phyloP scores from a whole-genome alignment of 345 rosid species.

The Camelina hispida region DNA sequence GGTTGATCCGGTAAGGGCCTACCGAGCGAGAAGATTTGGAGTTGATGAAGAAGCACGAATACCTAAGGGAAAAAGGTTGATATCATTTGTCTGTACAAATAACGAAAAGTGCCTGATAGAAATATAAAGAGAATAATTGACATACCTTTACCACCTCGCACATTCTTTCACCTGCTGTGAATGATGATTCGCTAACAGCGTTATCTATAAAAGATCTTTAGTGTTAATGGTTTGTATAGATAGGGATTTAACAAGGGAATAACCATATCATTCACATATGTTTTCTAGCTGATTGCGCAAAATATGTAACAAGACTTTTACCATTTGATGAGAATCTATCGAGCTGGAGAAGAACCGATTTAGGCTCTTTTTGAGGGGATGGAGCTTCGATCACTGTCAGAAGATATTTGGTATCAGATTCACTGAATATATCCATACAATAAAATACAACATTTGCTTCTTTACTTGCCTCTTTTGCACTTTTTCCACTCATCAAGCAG shows the following conservation, averaged over 20 bases:
- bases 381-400: conserved; percentile 88
- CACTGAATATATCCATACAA: conserved; percentile 26
- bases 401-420: conserved; percentile 29
- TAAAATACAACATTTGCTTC: conserved; percentile 8
- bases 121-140: conserved; percentile 23
- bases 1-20: conserved; percentile 82
- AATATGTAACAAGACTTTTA: conserved; percentile 38
- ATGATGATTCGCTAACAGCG: conserved; percentile 67
- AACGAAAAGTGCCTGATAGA: conserved; percentile 1
- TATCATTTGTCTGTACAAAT: conserved; percentile 30
- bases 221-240: conserved; percentile 24
- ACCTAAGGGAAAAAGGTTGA: conserved; percentile 54
- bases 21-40: conserved; percentile 80
- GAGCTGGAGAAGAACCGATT: conserved; percentile 68
- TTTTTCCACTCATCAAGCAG: conserved; percentile 90
- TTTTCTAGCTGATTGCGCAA: conserved; percentile 16
- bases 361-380: conserved; percentile 80
- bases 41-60: conserved; percentile 90
- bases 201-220: conserved; percentile 50
- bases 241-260: not conserved
- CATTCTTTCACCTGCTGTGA: conserved; percentile 75
- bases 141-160: conserved; percentile 89
- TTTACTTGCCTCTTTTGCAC: conserved; percentile 85
- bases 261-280: conserved; percentile 17
- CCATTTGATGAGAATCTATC: conserved; percentile 61